These are phyloP conservation scores for Geotrichum macrosporum DNA, from an alignment of 1,139 yeast genomes.

Conservation along the genomic window DNA sequence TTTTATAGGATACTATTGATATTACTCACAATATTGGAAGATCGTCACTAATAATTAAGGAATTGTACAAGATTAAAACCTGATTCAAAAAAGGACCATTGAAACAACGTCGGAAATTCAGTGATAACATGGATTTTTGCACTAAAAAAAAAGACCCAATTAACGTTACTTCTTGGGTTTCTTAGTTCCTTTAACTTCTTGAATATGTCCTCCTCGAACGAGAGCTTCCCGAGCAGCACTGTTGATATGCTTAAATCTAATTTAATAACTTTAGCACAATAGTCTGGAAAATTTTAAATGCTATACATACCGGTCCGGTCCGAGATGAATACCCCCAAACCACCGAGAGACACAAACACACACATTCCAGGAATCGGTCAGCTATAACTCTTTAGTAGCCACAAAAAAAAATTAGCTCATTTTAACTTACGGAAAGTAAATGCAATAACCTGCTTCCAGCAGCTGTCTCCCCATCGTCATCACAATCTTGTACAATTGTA, in stretches of 20 bases:
- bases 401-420: background rate
- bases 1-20: too few species aligned
- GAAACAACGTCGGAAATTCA: too few species aligned
- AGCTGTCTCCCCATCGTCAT: slow-evolving; percentile 97
- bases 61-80: too few species aligned
- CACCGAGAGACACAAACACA: slow-evolving; percentile 86
- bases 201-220: slow-evolving; percentile 53
- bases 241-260: slow-evolving; percentile 87
- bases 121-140: too few species aligned
- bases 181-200: slow-evolving; percentile 24
- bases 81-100: too few species aligned
- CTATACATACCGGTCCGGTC: slow-evolving; percentile 63
- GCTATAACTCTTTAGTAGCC: slow-evolving; percentile 8
- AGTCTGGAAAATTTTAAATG: background rate
- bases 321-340: slow-evolving; percentile 90
- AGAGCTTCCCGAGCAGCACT: slow-evolving; percentile 83
- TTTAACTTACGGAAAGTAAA: slow-evolving; percentile 60
- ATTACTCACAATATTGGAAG: too few species aligned
- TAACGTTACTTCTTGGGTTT: slow-evolving; percentile 18
- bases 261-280: background rate
- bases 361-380: slow-evolving; percentile 72
- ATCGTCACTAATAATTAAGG: too few species aligned
- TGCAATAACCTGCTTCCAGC: slow-evolving; percentile 89
- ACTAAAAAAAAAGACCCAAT: too few species aligned
- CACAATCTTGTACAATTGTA: slow-evolving; percentile 71